Percentiles rank a stretch among this genome's conserved stretches.
Evolutionary conservation across 108 stramenopile genomes (phyloP).

Genomic region (Nitzschia inconspicua): DNA sequence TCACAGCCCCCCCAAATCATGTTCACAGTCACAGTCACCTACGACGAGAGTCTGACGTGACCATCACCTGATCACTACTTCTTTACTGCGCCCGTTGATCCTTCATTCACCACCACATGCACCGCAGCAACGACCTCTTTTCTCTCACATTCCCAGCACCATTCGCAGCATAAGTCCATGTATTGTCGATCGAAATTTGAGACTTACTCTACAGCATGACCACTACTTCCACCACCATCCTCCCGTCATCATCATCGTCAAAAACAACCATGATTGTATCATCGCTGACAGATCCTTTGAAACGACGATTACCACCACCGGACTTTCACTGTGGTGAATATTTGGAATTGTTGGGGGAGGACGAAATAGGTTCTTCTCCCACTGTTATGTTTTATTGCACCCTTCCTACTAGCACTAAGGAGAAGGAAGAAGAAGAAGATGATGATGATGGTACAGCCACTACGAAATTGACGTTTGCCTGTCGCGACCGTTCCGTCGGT

Average conservation of each 20-base stretch:
- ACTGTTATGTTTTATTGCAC: constrained; percentile 21
- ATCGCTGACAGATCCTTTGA: constrained; percentile 4
- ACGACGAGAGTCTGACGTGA: no score
- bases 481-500: constrained; percentile 48
- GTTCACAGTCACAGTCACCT: no score
- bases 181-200: no score
- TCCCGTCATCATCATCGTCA: neutral
- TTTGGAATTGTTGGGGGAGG: constrained; percentile 1
- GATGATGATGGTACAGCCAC: neutral
- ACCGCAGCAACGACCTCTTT: no score
- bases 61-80: no score
- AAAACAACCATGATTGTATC: neutral
- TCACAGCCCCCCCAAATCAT: no score
- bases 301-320: constrained; percentile 10
- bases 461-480: constrained; percentile 31
- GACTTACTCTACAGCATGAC: no score
- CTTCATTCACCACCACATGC: no score
- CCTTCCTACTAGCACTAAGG: neutral
- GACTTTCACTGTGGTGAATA: constrained; percentile 28
- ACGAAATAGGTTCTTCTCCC: neutral
- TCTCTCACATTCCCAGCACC: no score
- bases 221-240: no score
- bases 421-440: neutral
- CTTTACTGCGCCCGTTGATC: no score
- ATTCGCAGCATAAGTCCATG: no score